Evolutionary conservation across 345 rosid species (phyloP).

Genomic region (Rubroshorea leprosula): DNA sequence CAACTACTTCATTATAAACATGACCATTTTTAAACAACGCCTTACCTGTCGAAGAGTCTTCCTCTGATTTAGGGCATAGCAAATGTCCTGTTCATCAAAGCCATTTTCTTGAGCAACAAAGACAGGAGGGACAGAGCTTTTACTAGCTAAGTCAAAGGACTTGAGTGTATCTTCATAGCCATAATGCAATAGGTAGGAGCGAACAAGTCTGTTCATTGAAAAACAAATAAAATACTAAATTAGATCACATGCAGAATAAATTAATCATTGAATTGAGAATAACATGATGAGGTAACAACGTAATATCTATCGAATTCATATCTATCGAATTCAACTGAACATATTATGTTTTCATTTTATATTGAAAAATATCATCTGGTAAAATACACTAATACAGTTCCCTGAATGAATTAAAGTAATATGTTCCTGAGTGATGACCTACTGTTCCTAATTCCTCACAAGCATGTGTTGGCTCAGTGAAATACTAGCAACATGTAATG

Average conservation of each 20-base stretch:
- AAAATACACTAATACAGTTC: too few relatives aligned
- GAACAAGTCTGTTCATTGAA: conserved; percentile 59
- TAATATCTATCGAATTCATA: too few relatives aligned
- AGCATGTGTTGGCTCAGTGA: too few relatives aligned
- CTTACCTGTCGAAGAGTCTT: conserved; percentile 79
- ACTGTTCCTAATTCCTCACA: too few relatives aligned
- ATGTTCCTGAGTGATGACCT: too few relatives aligned
- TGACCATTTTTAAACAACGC: neutral
- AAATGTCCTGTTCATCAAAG: conserved; percentile 48
- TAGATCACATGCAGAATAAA: neutral
- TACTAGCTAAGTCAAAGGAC: conserved; percentile 76
- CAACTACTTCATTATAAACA: neutral
- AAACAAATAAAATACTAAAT: conserved; percentile 15
- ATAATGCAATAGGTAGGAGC: conserved; percentile 82
- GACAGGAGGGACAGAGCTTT: conserved; percentile 68
- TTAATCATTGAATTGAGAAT: too few relatives aligned
- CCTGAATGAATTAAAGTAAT: too few relatives aligned
- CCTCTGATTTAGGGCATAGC: conserved; percentile 70
- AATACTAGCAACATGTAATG: too few relatives aligned
- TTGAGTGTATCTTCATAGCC: conserved; percentile 92
- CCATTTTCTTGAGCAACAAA: conserved; percentile 55
- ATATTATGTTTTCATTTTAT: too few relatives aligned
- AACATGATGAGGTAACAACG: too few relatives aligned
- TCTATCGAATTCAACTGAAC: too few relatives aligned
- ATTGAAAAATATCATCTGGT: too few relatives aligned